Conservation (phyloP, 225 moss, liverwort and hornwort genomes). For the Thuidium tamariscinum region DNA sequence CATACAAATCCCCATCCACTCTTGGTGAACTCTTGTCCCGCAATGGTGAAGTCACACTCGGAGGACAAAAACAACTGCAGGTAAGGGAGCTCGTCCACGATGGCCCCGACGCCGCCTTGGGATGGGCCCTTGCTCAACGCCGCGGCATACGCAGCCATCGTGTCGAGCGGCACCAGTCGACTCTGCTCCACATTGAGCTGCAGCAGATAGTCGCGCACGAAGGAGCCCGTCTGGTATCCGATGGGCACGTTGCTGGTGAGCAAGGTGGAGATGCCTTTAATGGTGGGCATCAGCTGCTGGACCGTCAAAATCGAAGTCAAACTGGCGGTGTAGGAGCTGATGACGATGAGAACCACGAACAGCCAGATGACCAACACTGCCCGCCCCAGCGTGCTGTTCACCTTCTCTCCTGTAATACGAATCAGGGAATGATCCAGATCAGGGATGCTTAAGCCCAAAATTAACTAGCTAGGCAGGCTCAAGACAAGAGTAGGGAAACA, state of each 20-base stretch:
- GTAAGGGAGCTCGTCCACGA: constrained; percentile 92
- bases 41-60: constrained; percentile 65
- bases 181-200: constrained; percentile 58
- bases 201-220: constrained; percentile 60
- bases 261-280: constrained; percentile 73
- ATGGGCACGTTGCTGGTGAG: constrained; percentile 62
- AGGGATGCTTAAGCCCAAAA: neutral
- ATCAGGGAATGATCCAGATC: neutral
- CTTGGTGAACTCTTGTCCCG: constrained; percentile 93
- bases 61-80: constrained; percentile 69
- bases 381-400: constrained; percentile 90
- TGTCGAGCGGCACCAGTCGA: constrained; percentile 55
- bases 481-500: neutral
- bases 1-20: constrained; percentile 99
- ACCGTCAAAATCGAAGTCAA: constrained; percentile 89
- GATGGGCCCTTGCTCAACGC: constrained; percentile 42
- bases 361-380: constrained; percentile 93
- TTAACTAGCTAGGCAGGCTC: neutral
- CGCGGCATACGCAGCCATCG: constrained; percentile 34
- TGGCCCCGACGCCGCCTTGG: constrained; percentile 63
- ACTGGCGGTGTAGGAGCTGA: constrained; percentile 87
- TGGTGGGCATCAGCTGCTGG: constrained; percentile 77
- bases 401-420: constrained; percentile 68
- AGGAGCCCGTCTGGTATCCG: constrained; percentile 88
- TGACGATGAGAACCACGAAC: constrained; percentile 90